Percentiles rank a stretch among this genome's conserved stretches.
Conservation (phyloP, 139 green algal genomes). For the Chlamydomonas schloesseri region DNA sequence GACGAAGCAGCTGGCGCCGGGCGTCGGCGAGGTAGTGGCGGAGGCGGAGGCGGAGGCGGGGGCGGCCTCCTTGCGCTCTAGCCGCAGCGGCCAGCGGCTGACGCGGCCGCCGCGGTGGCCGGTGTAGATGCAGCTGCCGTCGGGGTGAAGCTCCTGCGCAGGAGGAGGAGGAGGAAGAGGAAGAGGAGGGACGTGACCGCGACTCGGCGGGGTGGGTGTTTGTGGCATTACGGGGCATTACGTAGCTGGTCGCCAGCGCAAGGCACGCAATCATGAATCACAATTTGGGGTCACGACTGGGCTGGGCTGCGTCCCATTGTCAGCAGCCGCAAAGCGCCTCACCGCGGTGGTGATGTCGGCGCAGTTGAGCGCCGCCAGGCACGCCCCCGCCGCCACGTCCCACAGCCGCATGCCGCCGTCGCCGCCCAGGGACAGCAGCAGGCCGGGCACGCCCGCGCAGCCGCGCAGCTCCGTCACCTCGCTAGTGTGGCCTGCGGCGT, state of each 20-base stretch:
- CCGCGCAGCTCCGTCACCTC: constrained; percentile 66
- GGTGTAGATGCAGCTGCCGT: constrained; percentile 22
- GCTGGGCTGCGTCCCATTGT: too few relatives aligned
- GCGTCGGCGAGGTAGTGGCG: background rate
- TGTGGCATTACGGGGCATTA: too few relatives aligned
- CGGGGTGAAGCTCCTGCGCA: constrained; percentile 13
- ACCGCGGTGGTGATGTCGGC: background rate
- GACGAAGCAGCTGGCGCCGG: background rate
- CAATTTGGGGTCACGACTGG: too few relatives aligned
- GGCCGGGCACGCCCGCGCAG: constrained; percentile 16
- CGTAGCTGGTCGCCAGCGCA: too few relatives aligned
- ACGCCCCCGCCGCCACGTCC: constrained; percentile 55
- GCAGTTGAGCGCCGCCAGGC: background rate
- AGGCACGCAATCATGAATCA: too few relatives aligned
- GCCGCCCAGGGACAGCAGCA: constrained; percentile 65
- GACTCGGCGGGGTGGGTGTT: too few relatives aligned
- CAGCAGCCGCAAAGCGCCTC: too few relatives aligned
- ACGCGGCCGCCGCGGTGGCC: constrained; percentile 23
- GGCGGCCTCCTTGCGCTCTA: background rate
- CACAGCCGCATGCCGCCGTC: constrained; percentile 65
- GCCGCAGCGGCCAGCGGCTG: constrained; percentile 30
- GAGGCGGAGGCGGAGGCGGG: background rate
- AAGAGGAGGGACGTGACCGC: too few relatives aligned
- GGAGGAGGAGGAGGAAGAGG: background rate
- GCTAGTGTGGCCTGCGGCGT: constrained; percentile 51